Evolutionary conservation across 345 rosid genomes (phyloP), one percentile per base, ranked within the genome.

Genomic region (Citrus maxima): DNA sequence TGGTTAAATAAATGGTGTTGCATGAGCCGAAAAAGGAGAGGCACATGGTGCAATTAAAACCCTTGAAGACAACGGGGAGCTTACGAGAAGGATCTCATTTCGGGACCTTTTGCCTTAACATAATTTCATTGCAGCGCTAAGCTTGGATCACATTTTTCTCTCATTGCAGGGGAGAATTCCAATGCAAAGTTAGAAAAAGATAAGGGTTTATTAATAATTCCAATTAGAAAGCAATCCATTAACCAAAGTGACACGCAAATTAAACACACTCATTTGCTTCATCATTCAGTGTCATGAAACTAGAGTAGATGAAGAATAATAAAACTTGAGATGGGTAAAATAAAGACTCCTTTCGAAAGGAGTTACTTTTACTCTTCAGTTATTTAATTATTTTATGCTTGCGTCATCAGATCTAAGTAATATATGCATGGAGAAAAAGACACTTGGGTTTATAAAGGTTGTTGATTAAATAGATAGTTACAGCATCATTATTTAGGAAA

Each of bases 21-120:
- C 22, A 21, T 35, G 24, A 66, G 46, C 70, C 37, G 46, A 37
- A 38, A 67, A 67, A 38, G 7, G 71, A 5, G 46, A 46, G 22
- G 42, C 65, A 34, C 75, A 34, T 55, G 75, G 21, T 9, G 75
- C 65, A 72, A 32, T 56, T 56, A 72, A 56, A 58, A 34, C n/a
- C 24, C 76, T 56, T 58, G 28, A 56, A 21, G 13, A 49, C 74
- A 21, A 18, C 3, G 34, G 4, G 61, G 27, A 35, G 70, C 25
- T 37, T 67, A 9, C 21, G 8, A 38, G 72, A 67, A 67, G 72
- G 54, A 67, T 40, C 58, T 70, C 24, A 18, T 64, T 64, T 25
- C 73, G 24, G 40, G 66, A 13, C 59, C 64, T 34, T 55, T 56
- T 51, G 32, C 30, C 24, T 12, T 22, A n/a, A 21, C 49, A 73